Conservation (phyloP, 2,329 filamentous ascomycete species). For the Penicillium sp. region DNA sequence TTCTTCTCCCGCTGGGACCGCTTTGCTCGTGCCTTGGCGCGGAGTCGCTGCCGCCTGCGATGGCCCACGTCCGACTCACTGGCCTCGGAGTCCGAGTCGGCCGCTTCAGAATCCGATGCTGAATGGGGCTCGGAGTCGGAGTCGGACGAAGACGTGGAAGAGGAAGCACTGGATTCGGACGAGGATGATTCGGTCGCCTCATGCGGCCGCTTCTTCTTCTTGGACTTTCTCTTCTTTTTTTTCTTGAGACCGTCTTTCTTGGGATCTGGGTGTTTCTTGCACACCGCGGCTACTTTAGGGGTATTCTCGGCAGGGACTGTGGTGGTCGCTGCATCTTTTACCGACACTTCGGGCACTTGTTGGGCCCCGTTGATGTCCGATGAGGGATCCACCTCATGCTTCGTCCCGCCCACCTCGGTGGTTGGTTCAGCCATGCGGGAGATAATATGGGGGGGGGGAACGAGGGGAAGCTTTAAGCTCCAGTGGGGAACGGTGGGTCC, state of each 20-base stretch:
- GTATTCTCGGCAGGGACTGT: slow-evolving; percentile 30
- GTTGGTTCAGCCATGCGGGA: slow-evolving; percentile 37
- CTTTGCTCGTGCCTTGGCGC: slow-evolving; percentile 42
- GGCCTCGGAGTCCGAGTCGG: slow-evolving; percentile 22
- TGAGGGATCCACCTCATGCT: slow-evolving; percentile 37
- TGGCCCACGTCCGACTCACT: slow-evolving; percentile 31
- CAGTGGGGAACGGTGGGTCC: neutral
- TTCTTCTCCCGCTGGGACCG: slow-evolving; percentile 35
- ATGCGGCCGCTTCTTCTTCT: slow-evolving; percentile 21
- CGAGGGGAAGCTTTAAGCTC: neutral
- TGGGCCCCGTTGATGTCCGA: slow-evolving; percentile 30
- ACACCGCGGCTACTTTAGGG: slow-evolving; percentile 27
- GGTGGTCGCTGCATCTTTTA: slow-evolving; percentile 29
- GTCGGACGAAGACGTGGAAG: slow-evolving; percentile 8
- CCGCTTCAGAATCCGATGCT: slow-evolving; percentile 26
- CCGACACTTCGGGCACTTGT: slow-evolving; percentile 20
- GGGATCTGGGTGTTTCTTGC: slow-evolving; percentile 39
- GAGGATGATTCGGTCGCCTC: slow-evolving; percentile 24
- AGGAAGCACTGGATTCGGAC: slow-evolving; percentile 15
- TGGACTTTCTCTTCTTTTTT: slow-evolving; percentile 30
- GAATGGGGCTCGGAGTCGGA: slow-evolving; percentile 12
- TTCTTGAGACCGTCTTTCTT: slow-evolving; percentile 17
- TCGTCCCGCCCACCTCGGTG: slow-evolving; percentile 31
- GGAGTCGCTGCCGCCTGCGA: slow-evolving; percentile 41
- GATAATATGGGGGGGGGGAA: no score